A percentile compares a stretch with the other conserved stretches of the same genome.
Evolutionary conservation across 164 flowering plant species (phyloP).

Genomic region (Macadamia tetraphylla): DNA sequence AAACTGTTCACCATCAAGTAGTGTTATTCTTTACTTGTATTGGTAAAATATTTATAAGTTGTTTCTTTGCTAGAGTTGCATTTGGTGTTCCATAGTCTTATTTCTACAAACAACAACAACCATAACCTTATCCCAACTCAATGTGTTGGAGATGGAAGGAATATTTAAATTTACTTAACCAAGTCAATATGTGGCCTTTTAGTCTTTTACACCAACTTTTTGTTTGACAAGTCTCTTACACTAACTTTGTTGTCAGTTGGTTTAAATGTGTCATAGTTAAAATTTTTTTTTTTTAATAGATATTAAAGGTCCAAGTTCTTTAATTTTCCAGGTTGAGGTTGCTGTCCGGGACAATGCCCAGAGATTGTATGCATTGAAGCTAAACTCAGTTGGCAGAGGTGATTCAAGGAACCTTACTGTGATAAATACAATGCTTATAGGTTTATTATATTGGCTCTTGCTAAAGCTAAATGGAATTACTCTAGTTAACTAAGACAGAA

Average conservation of each 20-base stretch:
- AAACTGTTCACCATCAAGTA: not conserved
- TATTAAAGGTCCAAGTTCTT: not conserved
- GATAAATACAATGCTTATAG: no score
- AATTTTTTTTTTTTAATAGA: no score
- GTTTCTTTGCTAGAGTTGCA: conserved; percentile 1
- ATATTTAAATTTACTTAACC: not conserved
- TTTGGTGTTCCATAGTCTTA: not conserved
- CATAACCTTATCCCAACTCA: no score
- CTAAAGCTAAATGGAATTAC: no score
- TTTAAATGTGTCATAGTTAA: not conserved
- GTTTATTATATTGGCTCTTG: no score
- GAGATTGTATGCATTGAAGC: conserved; percentile 55
- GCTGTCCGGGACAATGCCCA: conserved; percentile 96
- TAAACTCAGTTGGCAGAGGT: conserved; percentile 73
- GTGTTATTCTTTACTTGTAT: not conserved
- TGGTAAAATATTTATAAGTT: not conserved
- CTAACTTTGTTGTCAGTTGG: not conserved
- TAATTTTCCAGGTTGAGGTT: conserved; percentile 69
- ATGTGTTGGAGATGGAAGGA: no score
- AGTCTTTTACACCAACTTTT: no score
- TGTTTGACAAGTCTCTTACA: not conserved
- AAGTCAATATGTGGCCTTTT: not conserved
- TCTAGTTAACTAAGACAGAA: no score
- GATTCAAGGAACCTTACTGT: no score
- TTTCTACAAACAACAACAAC: no score